These are phyloP conservation scores for Gentiana macrophylla DNA, from an alignment of 257 asterid genomes.

Conservation along the genomic window DNA sequence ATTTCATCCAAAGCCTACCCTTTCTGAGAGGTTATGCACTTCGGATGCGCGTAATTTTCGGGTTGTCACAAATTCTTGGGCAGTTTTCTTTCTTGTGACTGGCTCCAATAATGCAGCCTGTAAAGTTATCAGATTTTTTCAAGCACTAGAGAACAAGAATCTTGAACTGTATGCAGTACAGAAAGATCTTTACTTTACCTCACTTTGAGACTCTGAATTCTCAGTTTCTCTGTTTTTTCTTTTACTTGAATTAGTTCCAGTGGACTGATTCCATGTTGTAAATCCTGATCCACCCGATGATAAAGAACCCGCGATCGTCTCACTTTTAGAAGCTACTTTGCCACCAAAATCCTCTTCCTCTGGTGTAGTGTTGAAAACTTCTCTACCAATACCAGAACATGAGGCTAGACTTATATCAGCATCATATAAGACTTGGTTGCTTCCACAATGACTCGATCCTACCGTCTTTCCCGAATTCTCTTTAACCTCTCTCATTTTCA, in stretches of 20 bases:
- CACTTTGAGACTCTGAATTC: constrained; percentile 64
- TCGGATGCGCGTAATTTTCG: constrained; percentile 77
- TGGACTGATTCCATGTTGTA: constrained; percentile 32
- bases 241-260: constrained; percentile 33
- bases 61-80: constrained; percentile 37
- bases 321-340: constrained; percentile 25
- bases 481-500: constrained; percentile 7
- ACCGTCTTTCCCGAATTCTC: constrained; percentile 44
- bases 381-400: constrained; percentile 22
- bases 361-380: constrained; percentile 15
- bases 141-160: not conserved
- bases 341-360: constrained; percentile 15
- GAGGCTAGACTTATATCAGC: constrained; percentile 34
- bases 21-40: constrained; percentile 84
- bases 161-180: not conserved
- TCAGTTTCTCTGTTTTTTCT: constrained; percentile 51
- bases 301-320: constrained; percentile 29
- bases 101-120: constrained; percentile 65
- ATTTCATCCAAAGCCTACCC: constrained; percentile 31
- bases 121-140: not conserved
- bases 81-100: constrained; percentile 40
- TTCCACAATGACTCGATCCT: constrained; percentile 71
- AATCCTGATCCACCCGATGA: constrained; percentile 60
- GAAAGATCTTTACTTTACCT: constrained; percentile 26
- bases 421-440: constrained; percentile 49